Conservation (phyloP, 176 grass and related monocot genomes). For the Aegilops tauschii region DNA sequence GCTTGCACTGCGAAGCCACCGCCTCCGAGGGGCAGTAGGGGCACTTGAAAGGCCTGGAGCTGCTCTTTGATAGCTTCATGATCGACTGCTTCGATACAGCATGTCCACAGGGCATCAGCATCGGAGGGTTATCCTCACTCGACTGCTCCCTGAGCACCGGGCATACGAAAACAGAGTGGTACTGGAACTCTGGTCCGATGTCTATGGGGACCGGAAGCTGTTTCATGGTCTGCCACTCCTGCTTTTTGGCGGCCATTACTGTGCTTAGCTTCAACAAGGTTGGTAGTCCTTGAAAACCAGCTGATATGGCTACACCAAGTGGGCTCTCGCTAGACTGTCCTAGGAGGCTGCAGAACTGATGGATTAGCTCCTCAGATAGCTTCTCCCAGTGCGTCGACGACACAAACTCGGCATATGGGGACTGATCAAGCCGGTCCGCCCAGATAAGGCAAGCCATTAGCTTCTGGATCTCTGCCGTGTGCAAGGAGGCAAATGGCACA, state of each 20-base stretch:
- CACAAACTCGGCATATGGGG: constrained; percentile 72
- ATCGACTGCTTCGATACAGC: constrained; percentile 82
- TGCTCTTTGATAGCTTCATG: constrained; percentile 76
- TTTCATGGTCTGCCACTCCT: constrained; percentile 92
- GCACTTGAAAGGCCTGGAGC: constrained; percentile 81
- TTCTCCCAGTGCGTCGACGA: constrained; percentile 65
- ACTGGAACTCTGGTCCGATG: constrained; percentile 71
- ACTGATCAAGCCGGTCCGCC: constrained; percentile 60
- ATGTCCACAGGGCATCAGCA: constrained; percentile 93
- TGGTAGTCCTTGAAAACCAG: constrained; percentile 77
- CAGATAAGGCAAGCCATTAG: constrained; percentile 75
- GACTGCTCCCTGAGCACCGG: constrained; percentile 80
- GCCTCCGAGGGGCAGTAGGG: constrained; percentile 83
- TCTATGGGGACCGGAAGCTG: constrained; percentile 82
- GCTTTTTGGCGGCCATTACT: constrained; percentile 76
- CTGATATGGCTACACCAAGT: constrained; percentile 53
- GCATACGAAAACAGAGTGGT: constrained; percentile 87
- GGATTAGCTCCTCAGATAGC: constrained; percentile 53
- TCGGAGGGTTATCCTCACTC: constrained; percentile 84
- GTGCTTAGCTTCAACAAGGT: constrained; percentile 64
- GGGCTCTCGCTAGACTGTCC: constrained; percentile 66
- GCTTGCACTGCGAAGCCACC: constrained; percentile 59
- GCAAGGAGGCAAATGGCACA: constrained; percentile 40
- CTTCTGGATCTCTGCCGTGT: constrained; percentile 60
- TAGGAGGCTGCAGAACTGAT: constrained; percentile 69